phyloP scores from a whole-genome alignment of 1,284 basidiomycete genomes.

The Leccinum colubrinum region DNA sequence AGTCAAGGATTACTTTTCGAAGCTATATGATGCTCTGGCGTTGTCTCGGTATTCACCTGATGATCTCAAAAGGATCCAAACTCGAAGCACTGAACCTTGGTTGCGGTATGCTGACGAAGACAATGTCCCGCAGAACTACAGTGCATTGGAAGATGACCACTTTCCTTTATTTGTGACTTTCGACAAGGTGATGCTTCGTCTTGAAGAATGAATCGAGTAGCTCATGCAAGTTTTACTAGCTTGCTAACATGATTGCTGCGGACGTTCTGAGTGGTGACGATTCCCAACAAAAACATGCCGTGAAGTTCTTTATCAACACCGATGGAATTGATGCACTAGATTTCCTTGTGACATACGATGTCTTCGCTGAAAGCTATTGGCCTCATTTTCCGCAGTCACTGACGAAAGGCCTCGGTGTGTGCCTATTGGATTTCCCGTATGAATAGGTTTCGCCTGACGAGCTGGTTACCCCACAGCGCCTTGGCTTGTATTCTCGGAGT shows the following conservation, averaged over 20 bases:
- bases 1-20: slow-evolving; percentile 65
- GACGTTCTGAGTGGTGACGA: slow-evolving; percentile 21
- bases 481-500: slow-evolving; percentile 64
- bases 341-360: slow-evolving; percentile 44
- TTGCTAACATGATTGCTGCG: slow-evolving; percentile 17
- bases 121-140: slow-evolving; percentile 55
- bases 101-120: slow-evolving; percentile 45
- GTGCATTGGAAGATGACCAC: slow-evolving; percentile 55
- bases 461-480: slow-evolving; percentile 43
- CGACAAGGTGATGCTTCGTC: slow-evolving; percentile 44
- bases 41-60: slow-evolving; percentile 38
- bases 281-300: slow-evolving; percentile 4
- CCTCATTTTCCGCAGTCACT: slow-evolving; percentile 54
- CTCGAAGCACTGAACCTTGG: slow-evolving; percentile 31
- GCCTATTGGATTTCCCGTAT: not conserved
- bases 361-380: slow-evolving; percentile 61
- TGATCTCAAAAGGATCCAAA: slow-evolving; percentile 35
- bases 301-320: slow-evolving; percentile 16
- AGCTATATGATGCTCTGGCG: slow-evolving; percentile 47
- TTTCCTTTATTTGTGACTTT: slow-evolving; percentile 74
- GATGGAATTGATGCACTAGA: slow-evolving; percentile 17
- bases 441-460: not conserved
- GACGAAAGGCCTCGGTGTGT: slow-evolving; percentile 54
- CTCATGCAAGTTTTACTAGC: slow-evolving; percentile 8
- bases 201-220: not conserved